phyloP scores from a whole-genome alignment of 1,284 basidiomycete species.

The Butyriboletus appendiculatus region DNA sequence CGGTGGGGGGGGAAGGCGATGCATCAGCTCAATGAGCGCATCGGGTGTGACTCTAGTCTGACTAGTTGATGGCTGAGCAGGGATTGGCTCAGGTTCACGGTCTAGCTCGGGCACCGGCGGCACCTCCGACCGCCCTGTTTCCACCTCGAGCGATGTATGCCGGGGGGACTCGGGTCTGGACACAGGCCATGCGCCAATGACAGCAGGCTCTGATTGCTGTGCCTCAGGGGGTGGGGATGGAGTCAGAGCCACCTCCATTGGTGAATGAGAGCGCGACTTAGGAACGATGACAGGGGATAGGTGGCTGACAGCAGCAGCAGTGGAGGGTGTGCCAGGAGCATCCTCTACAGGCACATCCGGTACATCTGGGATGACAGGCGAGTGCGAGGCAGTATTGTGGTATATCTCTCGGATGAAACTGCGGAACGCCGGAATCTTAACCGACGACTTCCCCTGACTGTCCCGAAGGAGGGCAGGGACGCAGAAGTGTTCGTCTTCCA shows the following conservation, averaged over 20 bases:
- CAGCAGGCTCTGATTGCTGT: conserved; percentile 28
- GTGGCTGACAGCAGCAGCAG: conserved; percentile 19
- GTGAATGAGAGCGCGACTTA: conserved; percentile 41
- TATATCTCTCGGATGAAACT: conserved; percentile 35
- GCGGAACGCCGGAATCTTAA: conserved; percentile 35
- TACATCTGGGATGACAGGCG: conserved; percentile 11
- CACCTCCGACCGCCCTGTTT: conserved; percentile 10
- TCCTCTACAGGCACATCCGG: conserved; percentile 15
- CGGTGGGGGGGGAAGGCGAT: conserved; percentile 20
- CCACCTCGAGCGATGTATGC: conserved; percentile 16
- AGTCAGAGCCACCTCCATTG: conserved; percentile 50
- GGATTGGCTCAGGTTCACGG: not conserved
- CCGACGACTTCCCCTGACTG: conserved; percentile 13
- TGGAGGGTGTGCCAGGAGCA: conserved; percentile 7
- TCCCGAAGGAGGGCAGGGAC: conserved; percentile 21
- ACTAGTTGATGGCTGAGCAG: not conserved
- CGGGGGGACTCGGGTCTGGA: conserved; percentile 31
- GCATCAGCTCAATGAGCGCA: conserved; percentile 18
- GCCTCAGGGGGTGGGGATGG: conserved; percentile 17
- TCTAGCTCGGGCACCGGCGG: conserved; percentile 2
- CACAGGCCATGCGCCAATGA: conserved; percentile 38
- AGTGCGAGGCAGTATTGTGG: conserved; percentile 9
- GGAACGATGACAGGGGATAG: conserved; percentile 21
- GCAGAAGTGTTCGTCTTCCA: conserved; percentile 47
- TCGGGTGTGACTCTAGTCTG: conserved; percentile 4